These are phyloP conservation scores for Tirmania nivea DNA, from an alignment of 495 filamentous ascomycete genomes.

Conservation along the genomic window DNA sequence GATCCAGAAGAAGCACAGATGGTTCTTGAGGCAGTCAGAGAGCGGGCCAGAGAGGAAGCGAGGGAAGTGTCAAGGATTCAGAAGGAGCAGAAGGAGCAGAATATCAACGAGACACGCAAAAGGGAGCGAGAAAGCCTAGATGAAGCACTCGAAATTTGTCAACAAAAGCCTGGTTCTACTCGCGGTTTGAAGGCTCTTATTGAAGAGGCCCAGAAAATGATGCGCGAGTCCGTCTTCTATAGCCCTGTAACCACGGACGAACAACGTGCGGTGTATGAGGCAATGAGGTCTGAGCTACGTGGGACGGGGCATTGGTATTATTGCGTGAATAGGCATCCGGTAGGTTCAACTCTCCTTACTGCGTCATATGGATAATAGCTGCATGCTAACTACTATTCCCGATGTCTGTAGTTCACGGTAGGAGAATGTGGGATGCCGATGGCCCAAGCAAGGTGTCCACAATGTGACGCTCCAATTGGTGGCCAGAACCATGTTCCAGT, in stretches of 20 bases:
- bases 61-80: too few relatives aligned
- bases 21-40: not conserved
- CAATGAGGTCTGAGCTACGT: constrained; percentile 30
- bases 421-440: constrained; percentile 56
- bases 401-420: constrained; percentile 32
- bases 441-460: constrained; percentile 38
- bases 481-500: constrained; percentile 32
- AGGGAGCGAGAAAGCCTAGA: not conserved
- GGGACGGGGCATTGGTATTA: constrained; percentile 48
- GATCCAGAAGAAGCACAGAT: not conserved
- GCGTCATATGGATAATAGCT: too few relatives aligned
- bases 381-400: constrained; percentile 2
- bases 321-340: constrained; percentile 42
- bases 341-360: constrained; percentile 1
- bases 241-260: constrained; percentile 21
- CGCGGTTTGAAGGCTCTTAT: constrained; percentile 18
- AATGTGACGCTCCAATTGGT: constrained; percentile 40
- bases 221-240: constrained; percentile 18
- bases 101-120: not conserved
- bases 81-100: not conserved
- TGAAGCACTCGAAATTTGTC: not conserved
- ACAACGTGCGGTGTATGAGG: constrained; percentile 24
- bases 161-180: constrained; percentile 4
- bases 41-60: constrained; percentile 4
- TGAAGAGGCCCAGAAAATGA: constrained; percentile 8